Base-by-base conservation (phyloP, 768 basidiomycete species). In the Tricholoma bakamatsutake region DNA sequence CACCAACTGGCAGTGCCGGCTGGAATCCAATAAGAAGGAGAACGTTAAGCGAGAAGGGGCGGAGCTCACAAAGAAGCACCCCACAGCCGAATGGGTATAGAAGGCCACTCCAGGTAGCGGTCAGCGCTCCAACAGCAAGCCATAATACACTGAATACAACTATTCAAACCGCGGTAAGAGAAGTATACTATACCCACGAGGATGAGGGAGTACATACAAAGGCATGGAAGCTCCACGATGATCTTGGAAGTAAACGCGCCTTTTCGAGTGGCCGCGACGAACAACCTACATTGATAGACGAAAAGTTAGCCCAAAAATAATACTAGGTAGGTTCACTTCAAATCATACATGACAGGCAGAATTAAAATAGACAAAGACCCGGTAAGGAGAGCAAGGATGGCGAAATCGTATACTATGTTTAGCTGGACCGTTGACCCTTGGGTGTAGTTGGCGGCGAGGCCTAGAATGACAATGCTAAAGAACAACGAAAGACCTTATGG, bases 241-340 rank as follows among this genome's bases (percentile, higher is more conserved):
- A 63, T 50, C 53, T 53, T 62, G 27, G 61, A 58, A 1, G 58
- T 56, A 21, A 54, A 52, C 6, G 61, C 61, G 2, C 57, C 51
- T 42, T 40, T 53, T 12, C 60, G 58, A 15, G 59, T 59, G 9
- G 39, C 27, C 5, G 50, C 56, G n/a, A 61, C 43, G 21, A 61
- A 39, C 13, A 63, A 39, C 34, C 62, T 63, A 17, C 6, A 37
- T 5, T n/a, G n/a, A 45, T 8, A 47, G n/a, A 35, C 33, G 21
- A 18, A 30, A 4, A 21, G n/a, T 43, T 10, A 18, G 28, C 8
- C 5, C 9, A 12, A 3, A 50, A 5, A 46, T 17, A 31, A 53
- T 7, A 18, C 13, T 33, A 5, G 3, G 1, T 11, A 43, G 49
- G 21, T n/a, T n/a, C 21, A 24, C 37, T 21, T 21, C 11, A 43